Base-by-base conservation (phyloP, 371 early-diverging fungal genomes). In the Syncephalastrum sp. region DNA sequence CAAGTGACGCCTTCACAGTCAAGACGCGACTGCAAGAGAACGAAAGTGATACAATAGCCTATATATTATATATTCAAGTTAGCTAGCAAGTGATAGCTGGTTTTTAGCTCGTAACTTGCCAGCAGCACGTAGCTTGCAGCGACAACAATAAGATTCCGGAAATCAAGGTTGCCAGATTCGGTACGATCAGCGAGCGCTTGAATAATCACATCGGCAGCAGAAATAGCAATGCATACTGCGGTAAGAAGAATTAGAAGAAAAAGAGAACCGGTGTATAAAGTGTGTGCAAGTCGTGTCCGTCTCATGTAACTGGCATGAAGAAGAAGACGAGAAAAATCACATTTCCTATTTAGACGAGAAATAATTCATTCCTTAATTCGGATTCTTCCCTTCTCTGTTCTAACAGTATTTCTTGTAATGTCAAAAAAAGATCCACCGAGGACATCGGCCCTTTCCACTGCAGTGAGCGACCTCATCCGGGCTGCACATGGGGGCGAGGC, bases 131-230 rank as follows among this genome's bases (percentile, higher is more conserved):
- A 84, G 55, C 81, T 81, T 1, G 79, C 75, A 23, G 68, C 72
- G 46, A 84, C 81, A n/a, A 84, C 85, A 19, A 75, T 59, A 4
- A 82, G 61, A 57, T 79, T 81, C n/a, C 81, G 71, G 64, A 62
- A 78, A 56, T 82, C 77, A 53, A 77, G 69, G 24, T 24, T 53
- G 3, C 69, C 74, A 6, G 62, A 61, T 13, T 60, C 66, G 0
- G 70, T 69, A 49, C 62, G 63, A 33, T 82, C 77, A 14, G 72
- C 67, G 17, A 84, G 58, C 24, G 83, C 76, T 67, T 84, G 85
- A 54, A 84, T 79, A 50, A 82, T 77, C 25, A 84, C 81, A 72
- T 84, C 85, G 23, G 77, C 81, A 38, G 82, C 85, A 25, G 83
- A 82, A 7, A 83, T 70, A n/a, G 80, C 78, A 48, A 84, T 67